These are phyloP conservation scores for Lipomyces mesembrius DNA, from an alignment of 805 yeast genomes.

Conservation along the genomic window DNA sequence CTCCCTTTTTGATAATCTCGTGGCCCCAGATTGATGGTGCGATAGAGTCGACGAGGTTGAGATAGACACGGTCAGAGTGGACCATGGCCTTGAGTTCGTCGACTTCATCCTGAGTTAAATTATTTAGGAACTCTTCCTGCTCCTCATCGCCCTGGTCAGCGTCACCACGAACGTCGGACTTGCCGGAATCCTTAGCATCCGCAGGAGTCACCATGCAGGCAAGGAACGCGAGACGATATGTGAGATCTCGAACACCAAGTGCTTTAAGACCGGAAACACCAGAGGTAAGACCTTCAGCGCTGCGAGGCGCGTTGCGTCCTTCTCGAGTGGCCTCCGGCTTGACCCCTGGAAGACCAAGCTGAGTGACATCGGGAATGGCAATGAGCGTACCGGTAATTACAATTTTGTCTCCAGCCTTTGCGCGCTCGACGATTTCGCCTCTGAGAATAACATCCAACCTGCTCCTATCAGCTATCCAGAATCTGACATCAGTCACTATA, in stretches of 20 bases:
- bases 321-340: conserved; percentile 83
- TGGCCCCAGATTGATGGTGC: conserved; percentile 98
- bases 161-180: conserved; percentile 48
- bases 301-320: conserved; percentile 57
- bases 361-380: conserved; percentile 92
- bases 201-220: conserved; percentile 87
- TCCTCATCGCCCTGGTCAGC: conserved; percentile 60
- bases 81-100: conserved; percentile 88
- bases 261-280: conserved; percentile 89
- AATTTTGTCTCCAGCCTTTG: conserved; percentile 97
- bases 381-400: conserved; percentile 92
- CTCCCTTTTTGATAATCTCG: conserved; percentile 90
- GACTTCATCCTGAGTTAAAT: conserved; percentile 80
- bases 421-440: conserved; percentile 93
- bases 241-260: conserved; percentile 92
- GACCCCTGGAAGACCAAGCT: conserved; percentile 92
- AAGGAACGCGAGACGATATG: conserved; percentile 86
- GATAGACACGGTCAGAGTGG: conserved; percentile 80
- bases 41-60: conserved; percentile 81
- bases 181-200: conserved; percentile 47
- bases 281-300: conserved; percentile 70
- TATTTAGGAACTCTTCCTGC: conserved; percentile 78
- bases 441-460: conserved; percentile 85
- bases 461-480: neutral
- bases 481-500: neutral